A percentile compares a stretch with the other conserved stretches of the same genome.
Evolutionary conservation across 1,284 basidiomycete genomes (phyloP).

Genomic region (Malassezia caprae): DNA sequence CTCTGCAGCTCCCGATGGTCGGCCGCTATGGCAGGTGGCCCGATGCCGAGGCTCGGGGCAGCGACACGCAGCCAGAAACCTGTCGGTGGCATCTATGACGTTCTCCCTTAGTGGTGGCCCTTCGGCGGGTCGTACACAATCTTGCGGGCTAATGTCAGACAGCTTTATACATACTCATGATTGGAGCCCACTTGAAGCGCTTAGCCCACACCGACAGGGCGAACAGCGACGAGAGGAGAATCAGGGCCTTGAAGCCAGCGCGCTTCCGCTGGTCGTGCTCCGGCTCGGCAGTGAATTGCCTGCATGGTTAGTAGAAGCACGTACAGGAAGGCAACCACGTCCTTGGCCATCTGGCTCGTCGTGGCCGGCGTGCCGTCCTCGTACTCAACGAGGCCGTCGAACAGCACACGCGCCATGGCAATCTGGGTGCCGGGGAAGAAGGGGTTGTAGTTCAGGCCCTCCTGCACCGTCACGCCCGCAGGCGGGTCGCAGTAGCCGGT

Average conservation of each 20-base stretch:
- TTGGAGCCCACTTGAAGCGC: conserved; percentile 41
- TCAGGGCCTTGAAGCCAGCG: conserved; percentile 60
- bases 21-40: not conserved
- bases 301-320: conserved; percentile 48
- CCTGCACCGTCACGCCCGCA: conserved; percentile 88
- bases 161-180: conserved; percentile 21
- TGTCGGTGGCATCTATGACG: not conserved
- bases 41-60: not conserved
- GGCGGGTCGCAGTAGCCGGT: conserved; percentile 96
- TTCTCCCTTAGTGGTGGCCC: conserved; percentile 12
- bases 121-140: conserved; percentile 38
- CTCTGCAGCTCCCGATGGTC: not conserved
- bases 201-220: conserved; percentile 36
- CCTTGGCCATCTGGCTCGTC: conserved; percentile 98
- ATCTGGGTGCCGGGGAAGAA: conserved; percentile 59
- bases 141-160: conserved; percentile 22
- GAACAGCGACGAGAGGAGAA: conserved; percentile 32
- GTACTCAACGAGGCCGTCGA: conserved; percentile 58
- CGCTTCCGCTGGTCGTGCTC: conserved; percentile 97
- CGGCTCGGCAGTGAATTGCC: conserved; percentile 61
- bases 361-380: conserved; percentile 76
- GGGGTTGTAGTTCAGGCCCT: conserved; percentile 48
- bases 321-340: conserved; percentile 84
- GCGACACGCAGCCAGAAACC: not conserved
- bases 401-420: conserved; percentile 93